These are phyloP conservation scores for Astragalus membranaceus DNA, from an alignment of 306 rosid species.

Conservation along the genomic window DNA sequence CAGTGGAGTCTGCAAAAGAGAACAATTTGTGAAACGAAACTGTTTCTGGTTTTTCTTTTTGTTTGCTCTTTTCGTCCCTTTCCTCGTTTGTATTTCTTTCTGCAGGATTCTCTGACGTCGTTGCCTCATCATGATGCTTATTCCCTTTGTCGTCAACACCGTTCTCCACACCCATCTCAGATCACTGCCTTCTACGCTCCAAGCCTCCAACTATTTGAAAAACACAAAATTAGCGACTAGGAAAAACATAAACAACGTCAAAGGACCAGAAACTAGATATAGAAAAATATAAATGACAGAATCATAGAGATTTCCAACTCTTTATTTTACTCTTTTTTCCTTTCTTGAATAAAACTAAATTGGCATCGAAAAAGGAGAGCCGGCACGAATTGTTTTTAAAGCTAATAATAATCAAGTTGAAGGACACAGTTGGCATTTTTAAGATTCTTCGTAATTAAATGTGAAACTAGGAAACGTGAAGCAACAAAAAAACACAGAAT, in stretches of 20 bases:
- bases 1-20: slow-evolving; percentile 69
- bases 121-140: slow-evolving; percentile 18
- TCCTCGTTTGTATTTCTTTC: slow-evolving; percentile 22
- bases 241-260: background rate
- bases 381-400: background rate
- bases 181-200: background rate
- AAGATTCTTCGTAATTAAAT: slow-evolving; percentile 1
- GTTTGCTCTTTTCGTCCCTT: slow-evolving; percentile 25
- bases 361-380: background rate
- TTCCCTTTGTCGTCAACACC: slow-evolving; percentile 1
- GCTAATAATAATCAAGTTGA: background rate
- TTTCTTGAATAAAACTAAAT: background rate
- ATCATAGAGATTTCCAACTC: background rate
- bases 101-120: slow-evolving; percentile 24
- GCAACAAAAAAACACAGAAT: slow-evolving; percentile 9
- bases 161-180: slow-evolving; percentile 42
- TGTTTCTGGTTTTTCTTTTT: slow-evolving; percentile 35
- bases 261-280: background rate
- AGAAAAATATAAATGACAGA: background rate
- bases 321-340: background rate
- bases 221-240: background rate
- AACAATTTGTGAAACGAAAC: slow-evolving; percentile 64
- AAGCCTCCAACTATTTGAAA: slow-evolving; percentile 28
- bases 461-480: slow-evolving; percentile 17
- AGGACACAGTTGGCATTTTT: background rate